A percentile compares a stretch with the other conserved stretches of the same genome.
These are phyloP conservation scores for Ascochyta lentis DNA, from an alignment of 2,329 filamentous ascomycete genomes.

Conservation along the genomic window DNA sequence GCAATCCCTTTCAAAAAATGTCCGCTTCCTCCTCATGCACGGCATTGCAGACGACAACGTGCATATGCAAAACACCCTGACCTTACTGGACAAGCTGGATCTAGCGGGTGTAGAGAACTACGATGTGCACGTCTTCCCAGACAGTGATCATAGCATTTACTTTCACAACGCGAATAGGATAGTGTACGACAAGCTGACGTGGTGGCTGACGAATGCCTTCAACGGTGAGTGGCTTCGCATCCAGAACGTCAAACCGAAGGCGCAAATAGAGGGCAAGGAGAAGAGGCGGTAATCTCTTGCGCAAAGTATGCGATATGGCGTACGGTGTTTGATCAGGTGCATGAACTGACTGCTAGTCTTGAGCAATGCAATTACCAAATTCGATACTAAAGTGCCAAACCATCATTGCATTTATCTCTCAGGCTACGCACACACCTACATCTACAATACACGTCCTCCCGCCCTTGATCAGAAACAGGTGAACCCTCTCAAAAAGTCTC, in stretches of 20 bases:
- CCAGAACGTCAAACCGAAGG: constrained; percentile 58
- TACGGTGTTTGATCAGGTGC: background rate
- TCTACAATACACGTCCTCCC: background rate
- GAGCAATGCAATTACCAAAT: background rate
- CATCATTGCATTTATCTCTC: background rate
- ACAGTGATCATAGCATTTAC: constrained; percentile 92
- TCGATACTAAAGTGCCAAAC: background rate
- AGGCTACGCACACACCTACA: background rate
- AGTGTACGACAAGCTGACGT: constrained; percentile 86
- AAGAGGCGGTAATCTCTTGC: constrained; percentile 13
- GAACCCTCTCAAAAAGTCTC: constrained; percentile 23
- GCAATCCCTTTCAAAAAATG: constrained; percentile 73
- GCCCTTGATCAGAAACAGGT: background rate
- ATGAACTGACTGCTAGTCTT: background rate
- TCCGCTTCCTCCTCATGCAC: constrained; percentile 94
- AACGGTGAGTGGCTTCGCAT: constrained; percentile 88
- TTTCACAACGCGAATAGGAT: constrained; percentile 93
- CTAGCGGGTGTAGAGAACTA: constrained; percentile 86
- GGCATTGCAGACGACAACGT: constrained; percentile 97
- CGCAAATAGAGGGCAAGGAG: constrained; percentile 32
- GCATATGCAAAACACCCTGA: constrained; percentile 92
- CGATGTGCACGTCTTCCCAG: constrained; percentile 94
- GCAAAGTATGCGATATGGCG: background rate
- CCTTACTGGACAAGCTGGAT: constrained; percentile 85
- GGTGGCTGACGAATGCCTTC: constrained; percentile 96